phyloP scores from a whole-genome alignment of 495 filamentous ascomycete genomes.

The Clavariopsis aquatica region DNA sequence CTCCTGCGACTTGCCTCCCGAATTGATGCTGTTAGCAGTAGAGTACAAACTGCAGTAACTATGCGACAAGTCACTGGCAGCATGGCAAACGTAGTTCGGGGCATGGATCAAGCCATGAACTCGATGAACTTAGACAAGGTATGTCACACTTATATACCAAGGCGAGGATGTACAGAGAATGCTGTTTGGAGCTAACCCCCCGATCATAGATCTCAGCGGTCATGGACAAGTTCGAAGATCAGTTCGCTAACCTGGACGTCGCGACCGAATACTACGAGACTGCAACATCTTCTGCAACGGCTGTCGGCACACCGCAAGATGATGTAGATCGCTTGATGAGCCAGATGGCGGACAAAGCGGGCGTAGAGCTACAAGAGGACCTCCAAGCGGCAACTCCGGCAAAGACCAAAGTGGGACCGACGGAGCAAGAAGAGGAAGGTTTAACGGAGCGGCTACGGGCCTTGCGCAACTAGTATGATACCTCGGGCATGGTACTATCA shows the following conservation, averaged over 20 bases:
- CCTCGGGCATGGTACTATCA: background rate
- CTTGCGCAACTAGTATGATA: constrained; percentile 46
- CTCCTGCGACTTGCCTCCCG: constrained; percentile 60
- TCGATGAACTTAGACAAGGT: constrained; percentile 71
- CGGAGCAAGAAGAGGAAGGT: constrained; percentile 52
- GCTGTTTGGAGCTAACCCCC: constrained; percentile 13
- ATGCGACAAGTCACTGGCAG: constrained; percentile 65
- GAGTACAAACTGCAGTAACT: constrained; percentile 66
- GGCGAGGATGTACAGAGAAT: background rate
- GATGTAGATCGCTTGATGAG: constrained; percentile 78
- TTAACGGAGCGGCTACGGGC: constrained; percentile 52
- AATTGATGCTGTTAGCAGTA: constrained; percentile 63
- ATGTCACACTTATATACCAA: constrained; percentile 4
- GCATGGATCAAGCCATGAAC: constrained; percentile 68
- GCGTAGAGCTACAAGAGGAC: constrained; percentile 70
- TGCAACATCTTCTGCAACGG: constrained; percentile 72
- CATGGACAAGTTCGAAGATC: constrained; percentile 79
- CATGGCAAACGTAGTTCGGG: constrained; percentile 65
- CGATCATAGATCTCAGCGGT: constrained; percentile 53
- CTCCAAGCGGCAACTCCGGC: constrained; percentile 56
- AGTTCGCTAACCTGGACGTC: constrained; percentile 84
- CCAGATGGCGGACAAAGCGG: constrained; percentile 81
- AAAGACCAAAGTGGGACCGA: constrained; percentile 43
- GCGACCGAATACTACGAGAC: constrained; percentile 81
- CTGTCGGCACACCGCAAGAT: constrained; percentile 75